phyloP scores from a whole-genome alignment of 202 grass and related monocot genomes.

The Digitaria exilis region DNA sequence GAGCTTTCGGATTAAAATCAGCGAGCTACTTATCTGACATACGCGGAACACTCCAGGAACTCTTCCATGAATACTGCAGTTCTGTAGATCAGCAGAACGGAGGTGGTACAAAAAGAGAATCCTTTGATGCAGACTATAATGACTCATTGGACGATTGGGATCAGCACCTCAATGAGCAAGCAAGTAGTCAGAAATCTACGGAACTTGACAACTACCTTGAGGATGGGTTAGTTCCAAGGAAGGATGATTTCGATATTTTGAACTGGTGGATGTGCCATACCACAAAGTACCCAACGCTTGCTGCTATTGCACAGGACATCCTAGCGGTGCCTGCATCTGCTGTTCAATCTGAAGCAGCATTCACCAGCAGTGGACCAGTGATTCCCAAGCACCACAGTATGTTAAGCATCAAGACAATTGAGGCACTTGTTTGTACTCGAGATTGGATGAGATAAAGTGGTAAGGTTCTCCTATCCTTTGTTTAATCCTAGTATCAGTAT shows the following conservation, averaged over 20 bases:
- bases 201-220: constrained; percentile 59
- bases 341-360: constrained; percentile 40
- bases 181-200: constrained; percentile 35
- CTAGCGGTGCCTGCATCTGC: constrained; percentile 54
- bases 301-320: constrained; percentile 45
- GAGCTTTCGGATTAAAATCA: constrained; percentile 50
- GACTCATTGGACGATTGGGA: constrained; percentile 65
- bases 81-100: neutral
- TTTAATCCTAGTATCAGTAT: neutral
- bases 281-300: constrained; percentile 49
- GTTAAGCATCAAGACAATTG: constrained; percentile 56
- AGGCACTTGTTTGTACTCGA: constrained; percentile 57
- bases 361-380: constrained; percentile 48
- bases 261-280: constrained; percentile 60
- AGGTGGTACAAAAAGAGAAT: constrained; percentile 10
- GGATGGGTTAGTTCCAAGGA: constrained; percentile 57
- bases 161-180: constrained; percentile 63
- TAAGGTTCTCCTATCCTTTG: constrained; percentile 25
- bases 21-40: constrained; percentile 48
- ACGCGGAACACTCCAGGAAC: constrained; percentile 33
- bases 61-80: constrained; percentile 55
- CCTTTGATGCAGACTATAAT: constrained; percentile 22
- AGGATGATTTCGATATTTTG: constrained; percentile 61
- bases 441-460: constrained; percentile 53
- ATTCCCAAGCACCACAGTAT: constrained; percentile 55